phyloP scores from a whole-genome alignment of 768 basidiomycete genomes.

The Hericium coralloides region DNA sequence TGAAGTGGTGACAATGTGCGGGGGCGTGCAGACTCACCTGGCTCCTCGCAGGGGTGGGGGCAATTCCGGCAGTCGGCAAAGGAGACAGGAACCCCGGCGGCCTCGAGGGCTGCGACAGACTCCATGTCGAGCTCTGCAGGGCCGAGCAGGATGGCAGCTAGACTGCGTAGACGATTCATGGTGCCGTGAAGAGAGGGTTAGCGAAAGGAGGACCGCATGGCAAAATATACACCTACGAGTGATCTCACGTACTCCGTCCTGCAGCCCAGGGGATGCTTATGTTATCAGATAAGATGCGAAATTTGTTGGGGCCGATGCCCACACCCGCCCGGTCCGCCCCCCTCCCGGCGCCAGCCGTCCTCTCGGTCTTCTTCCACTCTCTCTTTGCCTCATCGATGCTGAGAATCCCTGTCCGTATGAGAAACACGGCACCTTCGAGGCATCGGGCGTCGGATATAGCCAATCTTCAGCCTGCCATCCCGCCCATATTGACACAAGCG shows the following conservation, averaged over 20 bases:
- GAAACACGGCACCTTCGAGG: too few species aligned
- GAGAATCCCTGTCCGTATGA: too few species aligned
- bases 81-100: constrained; percentile 18
- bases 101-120: constrained; percentile 10
- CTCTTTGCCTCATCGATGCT: too few species aligned
- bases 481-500: too few species aligned
- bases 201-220: background rate
- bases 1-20: background rate
- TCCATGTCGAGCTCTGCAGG: constrained; percentile 4
- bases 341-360: too few species aligned
- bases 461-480: too few species aligned
- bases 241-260: background rate
- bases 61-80: constrained; percentile 19
- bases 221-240: constrained; percentile 6
- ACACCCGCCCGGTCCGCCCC: too few species aligned
- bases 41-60: constrained; percentile 23
- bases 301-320: too few species aligned
- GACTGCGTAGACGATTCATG: constrained; percentile 10
- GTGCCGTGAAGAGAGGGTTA: background rate
- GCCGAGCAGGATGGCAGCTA: constrained; percentile 7
- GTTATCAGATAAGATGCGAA: constrained; percentile 2
- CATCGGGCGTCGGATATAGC: too few species aligned
- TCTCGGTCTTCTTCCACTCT: too few species aligned
- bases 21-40: constrained; percentile 12
- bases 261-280: background rate